Conservation (phyloP, 306 rosid genomes). For the Comarum palustre region DNA sequence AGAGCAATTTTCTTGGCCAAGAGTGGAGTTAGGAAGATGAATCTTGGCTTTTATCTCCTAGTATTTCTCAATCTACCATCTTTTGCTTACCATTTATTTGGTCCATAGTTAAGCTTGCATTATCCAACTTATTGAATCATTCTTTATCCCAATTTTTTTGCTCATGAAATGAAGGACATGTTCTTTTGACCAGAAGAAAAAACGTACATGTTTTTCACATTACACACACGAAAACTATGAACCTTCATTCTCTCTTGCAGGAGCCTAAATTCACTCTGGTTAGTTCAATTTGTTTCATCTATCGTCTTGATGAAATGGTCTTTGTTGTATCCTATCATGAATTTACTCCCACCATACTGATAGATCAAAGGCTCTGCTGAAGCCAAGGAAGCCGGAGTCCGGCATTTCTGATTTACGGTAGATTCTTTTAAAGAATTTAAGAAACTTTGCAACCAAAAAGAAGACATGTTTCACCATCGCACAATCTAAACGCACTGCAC, state of each 20-base stretch:
- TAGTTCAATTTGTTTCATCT: not conserved
- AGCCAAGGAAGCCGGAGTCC: not conserved
- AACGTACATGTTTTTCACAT: not conserved
- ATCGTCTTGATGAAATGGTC: not conserved
- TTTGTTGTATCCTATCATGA: not conserved
- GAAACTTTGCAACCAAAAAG: not conserved
- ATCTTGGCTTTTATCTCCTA: slow-evolving; percentile 38
- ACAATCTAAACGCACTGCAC: not conserved
- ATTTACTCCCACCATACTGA: not conserved
- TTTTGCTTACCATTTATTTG: slow-evolving; percentile 24
- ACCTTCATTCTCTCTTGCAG: not conserved
- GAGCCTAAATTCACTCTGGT: slow-evolving; percentile 6
- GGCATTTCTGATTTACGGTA: not conserved
- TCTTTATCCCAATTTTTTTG: slow-evolving; percentile 4
- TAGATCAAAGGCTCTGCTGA: not conserved
- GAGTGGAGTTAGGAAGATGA: slow-evolving; percentile 44
- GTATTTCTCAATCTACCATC: slow-evolving; percentile 30
- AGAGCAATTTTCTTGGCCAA: slow-evolving; percentile 38
- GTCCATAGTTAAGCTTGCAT: slow-evolving; percentile 28
- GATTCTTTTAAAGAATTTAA: not conserved
- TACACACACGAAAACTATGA: not conserved
- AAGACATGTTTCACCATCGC: not conserved
- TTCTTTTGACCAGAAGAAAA: not conserved
- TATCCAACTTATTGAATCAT: slow-evolving; percentile 11
- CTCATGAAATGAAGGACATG: not conserved